A percentile compares a stretch with the other conserved stretches of the same genome.
These are phyloP conservation scores for Penicillium palitans DNA, from an alignment of 2,329 filamentous ascomycete species.

Conservation along the genomic window DNA sequence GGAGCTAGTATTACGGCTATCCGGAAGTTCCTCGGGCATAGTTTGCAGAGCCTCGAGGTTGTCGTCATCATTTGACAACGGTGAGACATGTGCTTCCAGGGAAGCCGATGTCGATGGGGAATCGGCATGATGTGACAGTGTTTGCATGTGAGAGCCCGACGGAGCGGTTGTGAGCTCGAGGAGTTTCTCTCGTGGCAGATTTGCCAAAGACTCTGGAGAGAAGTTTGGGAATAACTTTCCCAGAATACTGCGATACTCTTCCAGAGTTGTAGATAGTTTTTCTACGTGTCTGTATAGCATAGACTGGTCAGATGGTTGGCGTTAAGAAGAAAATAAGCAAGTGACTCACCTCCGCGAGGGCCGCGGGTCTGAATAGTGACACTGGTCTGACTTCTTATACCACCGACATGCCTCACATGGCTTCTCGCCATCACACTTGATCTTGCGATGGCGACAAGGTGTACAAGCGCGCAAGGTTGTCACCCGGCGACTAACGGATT, in stretches of 20 bases:
- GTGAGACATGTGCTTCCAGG: conserved; percentile 43
- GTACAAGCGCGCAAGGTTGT: conserved; percentile 61
- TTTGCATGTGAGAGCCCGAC: conserved; percentile 35
- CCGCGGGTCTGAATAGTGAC: conserved; percentile 78
- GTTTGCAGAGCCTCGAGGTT: conserved; percentile 65
- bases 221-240: conserved; percentile 63
- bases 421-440: conserved; percentile 78
- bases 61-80: conserved; percentile 50
- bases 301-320: conserved; percentile 12
- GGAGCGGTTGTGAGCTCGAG: conserved; percentile 48
- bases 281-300: conserved; percentile 45
- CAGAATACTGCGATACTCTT: conserved; percentile 64
- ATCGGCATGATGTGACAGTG: conserved; percentile 39
- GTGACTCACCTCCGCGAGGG: conserved; percentile 70
- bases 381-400: conserved; percentile 75
- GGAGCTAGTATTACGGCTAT: conserved; percentile 49
- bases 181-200: conserved; percentile 60
- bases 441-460: conserved; percentile 77
- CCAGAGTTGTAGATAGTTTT: conserved; percentile 63
- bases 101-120: conserved; percentile 53
- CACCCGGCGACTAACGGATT: conserved; percentile 37
- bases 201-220: conserved; percentile 53
- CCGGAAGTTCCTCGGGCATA: conserved; percentile 64
- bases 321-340: conserved; percentile 15
- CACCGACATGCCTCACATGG: conserved; percentile 81